Evolutionary conservation across 139 green algal species (phyloP).

Genomic region (Coccomyxa sp.): DNA sequence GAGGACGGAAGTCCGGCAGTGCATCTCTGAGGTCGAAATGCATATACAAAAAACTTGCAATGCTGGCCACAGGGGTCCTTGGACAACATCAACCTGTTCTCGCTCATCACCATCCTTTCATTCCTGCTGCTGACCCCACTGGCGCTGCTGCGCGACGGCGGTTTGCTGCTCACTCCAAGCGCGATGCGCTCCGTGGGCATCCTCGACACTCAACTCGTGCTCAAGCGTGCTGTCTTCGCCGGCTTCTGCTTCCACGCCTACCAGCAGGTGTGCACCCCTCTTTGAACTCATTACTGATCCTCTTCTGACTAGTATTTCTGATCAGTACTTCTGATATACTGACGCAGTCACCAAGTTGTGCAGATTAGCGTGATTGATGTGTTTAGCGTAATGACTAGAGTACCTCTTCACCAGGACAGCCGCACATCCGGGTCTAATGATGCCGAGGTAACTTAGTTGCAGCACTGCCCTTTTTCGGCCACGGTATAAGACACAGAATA

Average conservation of each 20-base stretch:
- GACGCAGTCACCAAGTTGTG: slow-evolving; percentile 16
- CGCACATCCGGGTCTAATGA: no score
- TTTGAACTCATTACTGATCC: not conserved
- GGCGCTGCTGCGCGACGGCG: slow-evolving; percentile 65
- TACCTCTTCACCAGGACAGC: no score
- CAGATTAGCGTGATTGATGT: slow-evolving; percentile 16
- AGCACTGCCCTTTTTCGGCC: no score
- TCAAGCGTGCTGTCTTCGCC: slow-evolving; percentile 51
- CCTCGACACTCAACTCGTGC: slow-evolving; percentile 41
- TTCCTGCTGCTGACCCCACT: slow-evolving; percentile 78
- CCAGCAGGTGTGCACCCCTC: slow-evolving; percentile 71
- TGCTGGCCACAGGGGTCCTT: slow-evolving; percentile 30
- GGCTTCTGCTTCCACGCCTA: slow-evolving; percentile 95
- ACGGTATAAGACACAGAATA: no score
- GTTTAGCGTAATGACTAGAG: no score
- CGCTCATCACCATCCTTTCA: slow-evolving; percentile 92
- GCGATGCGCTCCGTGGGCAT: slow-evolving; percentile 41
- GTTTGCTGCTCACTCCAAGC: slow-evolving; percentile 57
- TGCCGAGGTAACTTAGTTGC: no score
- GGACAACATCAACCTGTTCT: slow-evolving; percentile 94
- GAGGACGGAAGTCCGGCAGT: no score
- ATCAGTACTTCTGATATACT: not conserved
- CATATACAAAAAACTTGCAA: no score
- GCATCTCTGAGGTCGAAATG: no score
- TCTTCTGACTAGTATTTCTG: not conserved